Conservation (phyloP, 169 alveolate species). For the Plasmodium reichenowi region DNA sequence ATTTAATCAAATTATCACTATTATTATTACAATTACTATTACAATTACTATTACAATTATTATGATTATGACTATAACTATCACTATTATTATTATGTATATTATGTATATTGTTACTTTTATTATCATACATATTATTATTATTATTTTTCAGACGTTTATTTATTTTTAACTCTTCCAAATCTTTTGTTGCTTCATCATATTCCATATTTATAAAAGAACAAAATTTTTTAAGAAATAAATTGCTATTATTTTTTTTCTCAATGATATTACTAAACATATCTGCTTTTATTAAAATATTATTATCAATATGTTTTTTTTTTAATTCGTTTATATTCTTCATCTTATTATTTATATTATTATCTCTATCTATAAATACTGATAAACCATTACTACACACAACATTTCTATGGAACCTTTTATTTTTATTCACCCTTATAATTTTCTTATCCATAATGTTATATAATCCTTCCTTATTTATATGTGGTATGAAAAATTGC, state of each 20-base stretch:
- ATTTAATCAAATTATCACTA: too few species aligned
- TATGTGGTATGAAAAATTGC: too few species aligned
- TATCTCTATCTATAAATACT: background rate
- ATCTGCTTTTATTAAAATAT: too few species aligned
- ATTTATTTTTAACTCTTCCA: slow-evolving; percentile 15
- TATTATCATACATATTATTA: background rate
- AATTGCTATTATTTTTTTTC: background rate
- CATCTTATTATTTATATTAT: background rate
- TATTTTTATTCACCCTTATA: too few species aligned
- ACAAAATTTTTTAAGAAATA: slow-evolving; percentile 25
- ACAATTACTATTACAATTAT: too few species aligned
- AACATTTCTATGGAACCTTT: too few species aligned
- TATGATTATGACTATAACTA: background rate
- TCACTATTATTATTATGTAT: background rate
- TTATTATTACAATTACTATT: background rate
- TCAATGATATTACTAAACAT: background rate
- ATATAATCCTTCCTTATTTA: too few species aligned
- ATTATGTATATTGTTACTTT: background rate
- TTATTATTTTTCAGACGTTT: too few species aligned
- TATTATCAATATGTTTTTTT: background rate
- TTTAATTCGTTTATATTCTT: background rate
- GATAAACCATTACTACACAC: too few species aligned
- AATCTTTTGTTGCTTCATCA: slow-evolving; percentile 26
- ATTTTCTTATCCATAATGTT: too few species aligned
- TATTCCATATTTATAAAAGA: slow-evolving; percentile 24